phyloP scores from a whole-genome alignment of 805 yeast species.

The Saccharomyces kudriavzevii region DNA sequence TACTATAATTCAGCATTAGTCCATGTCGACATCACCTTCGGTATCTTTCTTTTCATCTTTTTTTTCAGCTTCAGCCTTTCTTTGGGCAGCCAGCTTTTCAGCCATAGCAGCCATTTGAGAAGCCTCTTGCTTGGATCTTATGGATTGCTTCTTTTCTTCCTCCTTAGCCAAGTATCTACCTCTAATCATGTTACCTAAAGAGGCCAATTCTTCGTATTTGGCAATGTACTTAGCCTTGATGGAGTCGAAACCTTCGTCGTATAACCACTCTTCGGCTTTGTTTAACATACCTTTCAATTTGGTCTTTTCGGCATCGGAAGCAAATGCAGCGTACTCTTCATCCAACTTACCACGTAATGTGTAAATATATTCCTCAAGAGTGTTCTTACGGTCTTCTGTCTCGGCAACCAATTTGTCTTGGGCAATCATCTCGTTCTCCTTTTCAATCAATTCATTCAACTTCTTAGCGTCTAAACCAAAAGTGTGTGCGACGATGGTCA shows the following conservation, averaged over 20 bases:
- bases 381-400: slow-evolving; percentile 97
- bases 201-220: slow-evolving; percentile 91
- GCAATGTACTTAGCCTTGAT: slow-evolving; percentile 94
- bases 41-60: slow-evolving; percentile 27
- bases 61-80: slow-evolving; percentile 44
- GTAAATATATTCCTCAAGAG: slow-evolving; percentile 95
- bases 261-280: slow-evolving; percentile 95
- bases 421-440: slow-evolving; percentile 72
- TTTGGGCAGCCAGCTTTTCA: slow-evolving; percentile 72
- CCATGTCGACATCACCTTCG: slow-evolving; percentile 37
- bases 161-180: slow-evolving; percentile 90
- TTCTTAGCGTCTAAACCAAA: slow-evolving; percentile 49
- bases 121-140: slow-evolving; percentile 79
- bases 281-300: slow-evolving; percentile 62
- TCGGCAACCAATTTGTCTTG: slow-evolving; percentile 95
- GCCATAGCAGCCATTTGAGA: slow-evolving; percentile 74
- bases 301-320: slow-evolving; percentile 80
- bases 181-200: slow-evolving; percentile 87
- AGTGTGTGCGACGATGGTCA: slow-evolving; percentile 50
- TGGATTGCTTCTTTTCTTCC: slow-evolving; percentile 87
- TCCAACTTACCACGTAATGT: slow-evolving; percentile 94
- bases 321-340: slow-evolving; percentile 78
- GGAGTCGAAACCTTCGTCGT: slow-evolving; percentile 93
- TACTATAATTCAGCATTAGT: slow-evolving; percentile 8
- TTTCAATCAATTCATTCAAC: slow-evolving; percentile 60